phyloP scores from a whole-genome alignment of 768 basidiomycete genomes.

The Lactarius hatsudake region DNA sequence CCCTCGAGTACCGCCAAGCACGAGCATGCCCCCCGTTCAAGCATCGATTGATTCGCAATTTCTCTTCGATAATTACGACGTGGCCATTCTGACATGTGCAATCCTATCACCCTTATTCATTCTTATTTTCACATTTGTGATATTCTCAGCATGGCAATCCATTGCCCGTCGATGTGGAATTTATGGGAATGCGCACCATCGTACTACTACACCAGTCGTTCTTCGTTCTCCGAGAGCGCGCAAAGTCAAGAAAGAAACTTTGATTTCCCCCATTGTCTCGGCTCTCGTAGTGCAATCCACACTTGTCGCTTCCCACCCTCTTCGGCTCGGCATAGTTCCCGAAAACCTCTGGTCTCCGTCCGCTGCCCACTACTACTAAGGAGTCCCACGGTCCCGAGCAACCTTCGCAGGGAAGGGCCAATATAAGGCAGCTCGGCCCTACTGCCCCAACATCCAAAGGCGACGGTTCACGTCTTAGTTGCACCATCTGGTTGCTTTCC shows the following conservation, averaged over 20 bases:
- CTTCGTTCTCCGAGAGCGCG: neutral
- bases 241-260: slow-evolving; percentile 1
- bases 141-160: slow-evolving; percentile 1
- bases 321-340: slow-evolving; percentile 6
- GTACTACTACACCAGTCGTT: neutral
- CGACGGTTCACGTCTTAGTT: neutral
- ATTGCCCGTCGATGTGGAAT: slow-evolving; percentile 1
- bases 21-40: slow-evolving; percentile 19
- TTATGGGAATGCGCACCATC: neutral
- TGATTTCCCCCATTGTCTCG: slow-evolving; percentile 13
- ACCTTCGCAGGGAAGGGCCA: slow-evolving; percentile 6
- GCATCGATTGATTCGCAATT: neutral
- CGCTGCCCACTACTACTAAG: neutral
- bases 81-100: neutral
- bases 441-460: neutral
- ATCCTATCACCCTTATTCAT: slow-evolving; percentile 7
- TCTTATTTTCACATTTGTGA: neutral
- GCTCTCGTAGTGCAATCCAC: slow-evolving; percentile 15
- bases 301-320: slow-evolving; percentile 19
- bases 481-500: neutral
- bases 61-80: neutral
- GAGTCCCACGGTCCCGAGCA: slow-evolving; percentile 8
- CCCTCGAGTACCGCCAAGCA: neutral
- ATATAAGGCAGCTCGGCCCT: neutral
- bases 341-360: neutral